phyloP scores from a whole-genome alignment of 306 rosid genomes.

The Hylodesmum podocarpum region DNA sequence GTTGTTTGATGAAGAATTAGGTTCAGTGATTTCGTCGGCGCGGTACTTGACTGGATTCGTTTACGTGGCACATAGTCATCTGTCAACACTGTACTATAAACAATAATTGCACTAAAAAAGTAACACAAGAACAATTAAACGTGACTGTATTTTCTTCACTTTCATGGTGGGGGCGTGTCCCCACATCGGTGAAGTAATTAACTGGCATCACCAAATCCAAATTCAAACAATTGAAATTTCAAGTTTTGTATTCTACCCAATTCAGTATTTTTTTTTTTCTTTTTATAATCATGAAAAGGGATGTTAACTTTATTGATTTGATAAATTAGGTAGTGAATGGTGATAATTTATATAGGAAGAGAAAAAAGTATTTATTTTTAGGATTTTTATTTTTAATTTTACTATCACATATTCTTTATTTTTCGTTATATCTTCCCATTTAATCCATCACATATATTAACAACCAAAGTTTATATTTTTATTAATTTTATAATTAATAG shows the following conservation, averaged over 20 bases:
- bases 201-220: not conserved
- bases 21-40: conserved; percentile 24
- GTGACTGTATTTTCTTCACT: not conserved
- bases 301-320: not conserved
- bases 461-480: too few relatives aligned
- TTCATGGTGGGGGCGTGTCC: not conserved
- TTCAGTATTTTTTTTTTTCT: too few relatives aligned
- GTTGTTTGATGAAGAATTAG: not conserved
- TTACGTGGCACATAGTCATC: not conserved
- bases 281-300: too few relatives aligned
- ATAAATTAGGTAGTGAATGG: not conserved
- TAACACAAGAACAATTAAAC: not conserved
- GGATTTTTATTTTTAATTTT: not conserved
- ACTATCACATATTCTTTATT: not conserved
- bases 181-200: not conserved
- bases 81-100: not conserved
- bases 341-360: not conserved
- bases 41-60: not conserved
- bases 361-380: not conserved
- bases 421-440: too few relatives aligned
- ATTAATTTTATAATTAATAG: too few relatives aligned
- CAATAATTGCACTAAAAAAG: not conserved
- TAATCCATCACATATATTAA: too few relatives aligned
- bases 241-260: too few relatives aligned
- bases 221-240: not conserved